Base-by-base conservation (phyloP, 306 rosid species). In the Cucumis melo region DNA sequence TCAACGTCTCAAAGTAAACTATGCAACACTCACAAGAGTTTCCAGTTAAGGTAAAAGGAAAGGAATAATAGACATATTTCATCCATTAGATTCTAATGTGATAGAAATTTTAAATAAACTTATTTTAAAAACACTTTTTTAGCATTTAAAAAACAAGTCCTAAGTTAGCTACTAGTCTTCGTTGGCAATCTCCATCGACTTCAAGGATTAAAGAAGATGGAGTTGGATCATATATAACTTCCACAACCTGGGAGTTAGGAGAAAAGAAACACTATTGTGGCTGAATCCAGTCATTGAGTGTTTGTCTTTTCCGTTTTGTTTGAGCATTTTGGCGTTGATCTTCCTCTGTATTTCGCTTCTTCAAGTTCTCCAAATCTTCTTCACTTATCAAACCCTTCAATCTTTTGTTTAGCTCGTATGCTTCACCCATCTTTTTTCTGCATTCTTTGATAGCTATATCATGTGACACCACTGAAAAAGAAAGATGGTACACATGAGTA, bases 371-470 rank as follows among this genome's bases (percentile, higher is more conserved):
- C 81, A 90, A 78, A 64, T 90, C 93, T 79, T 86, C 93, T 72
- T 86, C 94, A 60, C 90, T 65, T 14, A 93, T 87, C 79, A 60
- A 38, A 23, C 94, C 91, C 77, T 86, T 84, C 88, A 81, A n/a
- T 77, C 85, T 80, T 75, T 87, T 81, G 86, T 85, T 93, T 88
- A 91, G 79, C 34, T 92, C 91, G 80, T 93, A 93, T 57, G 97
- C 89, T 77, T 90, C 94, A 2, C 78, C 94, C 91, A 91, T 80
- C 80, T 82, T 85, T 78, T 87, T 86, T 82, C 81, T 78, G 82
- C 97, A 91, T 57, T 91, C 97, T 79, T 93, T 93, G 87, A 86
- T 93, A 42, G 94, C 93, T 75, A 83, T 74, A 77, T 91, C 97
- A 65, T 91, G 97, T 78, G 85, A 85, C 81, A 93, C 98, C 84